Evolutionary conservation across 2,329 filamentous ascomycete species (phyloP).

Genomic region (Colletotrichum incanum): DNA sequence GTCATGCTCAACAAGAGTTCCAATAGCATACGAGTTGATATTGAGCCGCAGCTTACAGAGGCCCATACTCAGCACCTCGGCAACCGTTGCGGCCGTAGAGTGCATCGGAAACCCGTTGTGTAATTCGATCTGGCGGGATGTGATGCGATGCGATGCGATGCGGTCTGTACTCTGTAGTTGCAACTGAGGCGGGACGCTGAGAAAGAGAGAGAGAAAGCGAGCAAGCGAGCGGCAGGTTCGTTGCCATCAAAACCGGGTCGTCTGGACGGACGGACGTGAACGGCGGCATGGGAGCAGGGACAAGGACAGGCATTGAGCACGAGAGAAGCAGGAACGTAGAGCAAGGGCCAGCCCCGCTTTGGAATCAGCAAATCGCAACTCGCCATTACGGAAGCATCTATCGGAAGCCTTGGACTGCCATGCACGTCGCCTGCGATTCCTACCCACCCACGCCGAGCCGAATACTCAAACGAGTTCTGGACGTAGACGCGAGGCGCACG

Average conservation of each 20-base stretch:
- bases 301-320: slow-evolving; percentile 4
- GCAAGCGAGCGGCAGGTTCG: slow-evolving; percentile 28
- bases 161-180: slow-evolving; percentile 14
- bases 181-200: background rate
- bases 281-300: slow-evolving; percentile 7
- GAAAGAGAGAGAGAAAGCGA: slow-evolving; percentile 23
- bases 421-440: slow-evolving; percentile 10
- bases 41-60: background rate
- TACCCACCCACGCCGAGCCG: slow-evolving; percentile 12
- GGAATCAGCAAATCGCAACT: slow-evolving; percentile 35
- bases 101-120: slow-evolving; percentile 28
- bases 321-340: slow-evolving; percentile 1
- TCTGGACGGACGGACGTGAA: slow-evolving; percentile 10
- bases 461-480: slow-evolving; percentile 6
- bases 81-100: slow-evolving; percentile 18
- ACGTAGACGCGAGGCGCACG: slow-evolving; percentile 24
- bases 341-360: slow-evolving; percentile 17
- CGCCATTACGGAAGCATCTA: slow-evolving; percentile 13
- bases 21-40: background rate
- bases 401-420: background rate
- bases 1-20: background rate
- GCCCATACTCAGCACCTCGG: slow-evolving; percentile 17
- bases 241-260: slow-evolving; percentile 21
- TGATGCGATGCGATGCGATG: background rate
- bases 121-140: slow-evolving; percentile 4